phyloP scores from a whole-genome alignment of 805 yeast genomes.

The Metschnikowia shivogae region DNA sequence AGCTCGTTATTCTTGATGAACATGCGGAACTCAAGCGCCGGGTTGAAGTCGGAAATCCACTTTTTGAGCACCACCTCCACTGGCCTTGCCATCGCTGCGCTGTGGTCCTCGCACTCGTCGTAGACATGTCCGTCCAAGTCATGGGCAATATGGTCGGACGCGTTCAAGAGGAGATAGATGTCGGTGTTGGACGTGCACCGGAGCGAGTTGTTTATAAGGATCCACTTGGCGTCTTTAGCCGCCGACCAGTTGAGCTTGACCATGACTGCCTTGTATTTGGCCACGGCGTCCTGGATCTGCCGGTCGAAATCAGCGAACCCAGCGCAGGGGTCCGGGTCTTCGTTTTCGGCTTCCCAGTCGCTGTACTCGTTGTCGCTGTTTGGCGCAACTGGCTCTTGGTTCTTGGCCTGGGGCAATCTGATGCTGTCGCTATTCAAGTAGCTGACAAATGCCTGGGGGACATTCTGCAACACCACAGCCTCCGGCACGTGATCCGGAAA shows the following conservation, averaged over 20 bases:
- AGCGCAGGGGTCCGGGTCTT: conserved; percentile 14
- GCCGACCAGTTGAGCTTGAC: conserved; percentile 98
- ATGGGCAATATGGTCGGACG: conserved; percentile 84
- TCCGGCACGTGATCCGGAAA: conserved; percentile 21
- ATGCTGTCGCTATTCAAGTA: conserved; percentile 27
- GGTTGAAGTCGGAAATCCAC: conserved; percentile 73
- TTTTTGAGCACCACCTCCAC: conserved; percentile 72
- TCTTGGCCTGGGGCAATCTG: conserved; percentile 13
- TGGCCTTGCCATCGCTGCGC: conserved; percentile 21
- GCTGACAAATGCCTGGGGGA: conserved; percentile 32
- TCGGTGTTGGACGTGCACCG: conserved; percentile 71
- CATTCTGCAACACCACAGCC: conserved; percentile 26
- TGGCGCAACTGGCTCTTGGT: conserved; percentile 13
- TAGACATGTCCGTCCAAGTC: conserved; percentile 69
- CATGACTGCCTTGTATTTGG: conserved; percentile 55
- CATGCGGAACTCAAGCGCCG: conserved; percentile 87
- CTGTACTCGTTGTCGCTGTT: conserved; percentile 65
- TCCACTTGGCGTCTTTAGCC: conserved; percentile 95
- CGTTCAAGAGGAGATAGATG: conserved; percentile 72
- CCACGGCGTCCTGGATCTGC: conserved; percentile 44
- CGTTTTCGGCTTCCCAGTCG: conserved; percentile 60
- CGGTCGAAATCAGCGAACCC: conserved; percentile 59
- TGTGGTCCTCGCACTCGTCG: conserved; percentile 38
- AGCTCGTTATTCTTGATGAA: conserved; percentile 64
- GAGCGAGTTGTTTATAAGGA: conserved; percentile 70